A percentile compares a stretch with the other conserved stretches of the same genome.
Evolutionary conservation across 2,329 filamentous ascomycete genomes (phyloP).

Genomic region (Hymenoscyphus repandus): DNA sequence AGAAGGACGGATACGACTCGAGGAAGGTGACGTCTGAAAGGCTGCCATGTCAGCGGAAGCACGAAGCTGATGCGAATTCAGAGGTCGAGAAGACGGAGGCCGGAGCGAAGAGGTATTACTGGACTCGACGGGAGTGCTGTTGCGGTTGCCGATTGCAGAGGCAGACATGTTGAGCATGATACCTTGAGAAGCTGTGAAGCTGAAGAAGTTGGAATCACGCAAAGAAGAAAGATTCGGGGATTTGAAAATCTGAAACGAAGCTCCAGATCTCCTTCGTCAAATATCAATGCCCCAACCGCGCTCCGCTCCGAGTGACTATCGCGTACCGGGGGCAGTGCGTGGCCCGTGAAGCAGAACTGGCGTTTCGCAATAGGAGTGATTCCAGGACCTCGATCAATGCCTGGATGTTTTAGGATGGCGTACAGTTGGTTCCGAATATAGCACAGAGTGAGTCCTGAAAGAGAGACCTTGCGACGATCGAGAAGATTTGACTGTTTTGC

Average conservation of each 20-base stretch:
- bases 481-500: constrained; percentile 25
- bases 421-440: constrained; percentile 17
- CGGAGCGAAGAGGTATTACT: constrained; percentile 76
- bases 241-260: constrained; percentile 27
- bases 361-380: constrained; percentile 35
- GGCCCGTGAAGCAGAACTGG: constrained; percentile 31
- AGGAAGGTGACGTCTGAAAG: constrained; percentile 62
- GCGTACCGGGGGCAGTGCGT: constrained; percentile 27
- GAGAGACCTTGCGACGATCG: constrained; percentile 22
- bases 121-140: constrained; percentile 86
- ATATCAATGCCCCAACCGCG: constrained; percentile 21
- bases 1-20: constrained; percentile 82
- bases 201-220: constrained; percentile 15
- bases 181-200: constrained; percentile 21
- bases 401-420: constrained; percentile 12
- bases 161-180: constrained; percentile 54
- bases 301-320: constrained; percentile 12
- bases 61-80: constrained; percentile 80
- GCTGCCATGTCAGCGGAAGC: constrained; percentile 94
- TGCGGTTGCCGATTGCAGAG: constrained; percentile 71
- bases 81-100: constrained; percentile 71
- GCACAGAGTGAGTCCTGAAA: constrained; percentile 21
- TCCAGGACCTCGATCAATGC: constrained; percentile 21
- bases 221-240: constrained; percentile 15
- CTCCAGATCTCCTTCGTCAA: constrained; percentile 21